Conservation (phyloP, 2,329 filamentous ascomycete species). For the Elsinoe australis region DNA sequence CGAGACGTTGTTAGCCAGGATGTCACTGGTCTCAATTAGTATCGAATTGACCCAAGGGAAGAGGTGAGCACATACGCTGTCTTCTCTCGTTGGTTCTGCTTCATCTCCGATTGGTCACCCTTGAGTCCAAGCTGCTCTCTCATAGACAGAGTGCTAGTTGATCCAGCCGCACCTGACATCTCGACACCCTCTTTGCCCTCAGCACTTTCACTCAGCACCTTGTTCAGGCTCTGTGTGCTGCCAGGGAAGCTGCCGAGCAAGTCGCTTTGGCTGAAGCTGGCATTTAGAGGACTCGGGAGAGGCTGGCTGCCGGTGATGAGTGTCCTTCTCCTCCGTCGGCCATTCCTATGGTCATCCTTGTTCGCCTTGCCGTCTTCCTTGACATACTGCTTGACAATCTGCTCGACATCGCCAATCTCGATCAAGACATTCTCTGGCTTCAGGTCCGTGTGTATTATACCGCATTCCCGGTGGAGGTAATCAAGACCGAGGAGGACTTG, state of each 20-base stretch:
- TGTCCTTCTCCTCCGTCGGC: constrained; percentile 78
- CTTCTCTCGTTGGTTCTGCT: constrained; percentile 79
- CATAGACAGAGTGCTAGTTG: constrained; percentile 48
- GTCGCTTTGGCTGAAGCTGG: constrained; percentile 75
- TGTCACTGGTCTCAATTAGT: constrained; percentile 45
- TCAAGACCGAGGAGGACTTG: constrained; percentile 92
- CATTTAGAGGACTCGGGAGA: constrained; percentile 86
- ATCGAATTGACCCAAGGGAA: constrained; percentile 19
- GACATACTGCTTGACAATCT: constrained; percentile 94
- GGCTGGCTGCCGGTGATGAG: constrained; percentile 97
- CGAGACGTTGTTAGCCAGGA: constrained; percentile 86
- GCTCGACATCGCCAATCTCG: constrained; percentile 96
- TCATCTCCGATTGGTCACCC: constrained; percentile 45
- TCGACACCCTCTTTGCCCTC: constrained; percentile 39
- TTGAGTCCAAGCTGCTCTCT: constrained; percentile 50
- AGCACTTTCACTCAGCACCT: constrained; percentile 64
- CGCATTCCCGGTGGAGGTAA: constrained; percentile 94
- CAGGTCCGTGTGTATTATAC: constrained; percentile 95
- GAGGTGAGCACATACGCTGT: constrained; percentile 63
- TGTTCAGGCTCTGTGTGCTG: constrained; percentile 66
- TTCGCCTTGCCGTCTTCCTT: constrained; percentile 63
- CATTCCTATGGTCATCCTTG: constrained; percentile 88
- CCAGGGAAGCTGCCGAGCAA: constrained; percentile 50
- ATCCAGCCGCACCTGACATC: constrained; percentile 51
- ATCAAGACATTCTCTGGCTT: constrained; percentile 98